Percentiles rank a stretch among this genome's conserved stretches.
These are phyloP conservation scores for Fragilaria crotonensis DNA, from an alignment of 108 stramenopile genomes.

Conservation along the genomic window DNA sequence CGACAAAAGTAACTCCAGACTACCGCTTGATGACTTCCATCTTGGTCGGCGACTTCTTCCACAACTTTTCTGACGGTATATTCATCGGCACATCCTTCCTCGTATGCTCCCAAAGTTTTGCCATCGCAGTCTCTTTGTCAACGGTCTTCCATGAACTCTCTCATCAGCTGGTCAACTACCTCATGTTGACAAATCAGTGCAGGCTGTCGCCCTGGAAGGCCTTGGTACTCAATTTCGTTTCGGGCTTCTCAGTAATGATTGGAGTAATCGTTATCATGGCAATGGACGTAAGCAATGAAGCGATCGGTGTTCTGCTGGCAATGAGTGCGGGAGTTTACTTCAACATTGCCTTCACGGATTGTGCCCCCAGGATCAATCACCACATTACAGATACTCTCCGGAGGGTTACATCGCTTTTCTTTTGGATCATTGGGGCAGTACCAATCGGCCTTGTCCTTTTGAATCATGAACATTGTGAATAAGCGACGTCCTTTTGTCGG, in stretches of 20 bases:
- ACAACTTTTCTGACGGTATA: conserved; percentile 82
- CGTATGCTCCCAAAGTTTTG: conserved; percentile 31
- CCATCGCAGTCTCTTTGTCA: conserved; percentile 41
- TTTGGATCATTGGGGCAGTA: conserved; percentile 56
- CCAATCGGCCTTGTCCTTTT: conserved; percentile 77
- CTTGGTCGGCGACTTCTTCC: conserved; percentile 56
- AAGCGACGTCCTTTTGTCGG: too few relatives aligned
- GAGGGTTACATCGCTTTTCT: conserved; percentile 24
- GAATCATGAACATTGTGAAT: conserved; percentile 78
- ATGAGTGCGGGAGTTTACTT: conserved; percentile 75
- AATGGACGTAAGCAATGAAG: conserved; percentile 24
- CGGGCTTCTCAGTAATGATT: conserved; percentile 53
- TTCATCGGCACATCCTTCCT: conserved; percentile 75
- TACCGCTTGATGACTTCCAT: conserved; percentile 22
- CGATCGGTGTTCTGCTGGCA: conserved; percentile 57
- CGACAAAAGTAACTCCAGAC: neutral
- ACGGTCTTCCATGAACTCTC: conserved; percentile 76
- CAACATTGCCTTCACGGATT: conserved; percentile 56
- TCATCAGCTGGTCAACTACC: conserved; percentile 80
- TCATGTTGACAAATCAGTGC: conserved; percentile 55
- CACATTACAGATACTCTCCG: conserved; percentile 14
- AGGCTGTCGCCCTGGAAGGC: conserved; percentile 42
- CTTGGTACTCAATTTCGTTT: conserved; percentile 51
- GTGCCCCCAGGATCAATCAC: conserved; percentile 33
- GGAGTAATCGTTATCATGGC: conserved; percentile 53